These are phyloP conservation scores for Gryganskiella cystojenkinii DNA, from an alignment of 192 early-diverging fungal genomes.

Conservation along the genomic window DNA sequence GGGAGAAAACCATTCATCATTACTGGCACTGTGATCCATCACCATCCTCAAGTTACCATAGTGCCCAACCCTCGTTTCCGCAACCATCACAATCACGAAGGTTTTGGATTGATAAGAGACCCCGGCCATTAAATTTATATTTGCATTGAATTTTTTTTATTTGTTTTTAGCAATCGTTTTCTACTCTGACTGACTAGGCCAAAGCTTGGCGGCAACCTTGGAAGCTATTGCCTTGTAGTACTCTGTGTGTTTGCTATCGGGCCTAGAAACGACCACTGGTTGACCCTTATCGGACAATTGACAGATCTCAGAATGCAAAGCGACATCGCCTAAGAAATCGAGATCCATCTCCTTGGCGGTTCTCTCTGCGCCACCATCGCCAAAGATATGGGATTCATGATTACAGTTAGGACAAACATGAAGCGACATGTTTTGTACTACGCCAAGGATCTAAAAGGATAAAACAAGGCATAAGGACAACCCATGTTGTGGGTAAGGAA, in stretches of 20 bases:
- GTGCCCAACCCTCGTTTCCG: too few species aligned
- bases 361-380: slow-evolving; percentile 64
- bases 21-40: too few species aligned
- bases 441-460: slow-evolving; percentile 77
- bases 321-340: slow-evolving; percentile 80
- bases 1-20: too few species aligned
- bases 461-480: too few species aligned
- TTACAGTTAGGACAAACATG: slow-evolving; percentile 85
- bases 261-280: slow-evolving; percentile 72
- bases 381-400: slow-evolving; percentile 85
- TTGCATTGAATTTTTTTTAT: neutral
- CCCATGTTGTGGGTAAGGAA: too few species aligned
- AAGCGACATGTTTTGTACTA: slow-evolving; percentile 91
- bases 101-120: too few species aligned
- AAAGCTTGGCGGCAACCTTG: slow-evolving; percentile 56
- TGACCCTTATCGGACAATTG: slow-evolving; percentile 76
- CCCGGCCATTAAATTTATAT: neutral
- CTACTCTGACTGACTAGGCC: slow-evolving; percentile 12
- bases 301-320: slow-evolving; percentile 81
- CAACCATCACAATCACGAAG: too few species aligned
- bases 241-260: slow-evolving; percentile 59
- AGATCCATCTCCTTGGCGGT: slow-evolving; percentile 74
- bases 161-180: neutral
- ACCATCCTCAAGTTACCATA: too few species aligned
- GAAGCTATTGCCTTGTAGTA: slow-evolving; percentile 63